Conservation (phyloP, 2,329 filamentous ascomycete species). For the Trichophyton benhamiae region DNA sequence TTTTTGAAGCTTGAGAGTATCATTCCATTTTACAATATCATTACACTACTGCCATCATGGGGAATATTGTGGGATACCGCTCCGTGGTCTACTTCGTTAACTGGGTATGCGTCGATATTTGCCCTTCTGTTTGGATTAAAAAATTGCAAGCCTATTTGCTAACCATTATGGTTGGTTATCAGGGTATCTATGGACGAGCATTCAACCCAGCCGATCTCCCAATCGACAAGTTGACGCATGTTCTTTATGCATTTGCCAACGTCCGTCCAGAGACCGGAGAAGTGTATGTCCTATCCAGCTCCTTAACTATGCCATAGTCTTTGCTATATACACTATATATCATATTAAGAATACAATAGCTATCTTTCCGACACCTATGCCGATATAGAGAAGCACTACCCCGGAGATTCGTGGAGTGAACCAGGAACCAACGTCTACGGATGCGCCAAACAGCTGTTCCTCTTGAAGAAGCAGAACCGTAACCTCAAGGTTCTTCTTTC, state of each 20-base stretch:
- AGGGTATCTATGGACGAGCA: conserved; percentile 74
- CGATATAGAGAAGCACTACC: conserved; percentile 57
- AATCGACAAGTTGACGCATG: conserved; percentile 66
- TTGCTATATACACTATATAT: background rate
- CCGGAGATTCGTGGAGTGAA: conserved; percentile 55
- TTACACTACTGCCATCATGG: background rate
- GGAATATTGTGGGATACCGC: conserved; percentile 11
- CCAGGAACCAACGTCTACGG: conserved; percentile 62
- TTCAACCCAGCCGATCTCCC: conserved; percentile 72
- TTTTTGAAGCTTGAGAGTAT: background rate
- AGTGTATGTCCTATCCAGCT: conserved; percentile 43
- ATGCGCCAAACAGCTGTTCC: conserved; percentile 61
- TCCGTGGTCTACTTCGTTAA: conserved; percentile 35
- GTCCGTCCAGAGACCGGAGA: conserved; percentile 65
- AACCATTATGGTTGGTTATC: background rate
- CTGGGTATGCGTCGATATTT: conserved; percentile 25
- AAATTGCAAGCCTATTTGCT: background rate
- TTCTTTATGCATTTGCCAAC: conserved; percentile 84
- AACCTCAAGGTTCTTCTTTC: conserved; percentile 69
- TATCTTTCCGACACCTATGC: conserved; percentile 55
- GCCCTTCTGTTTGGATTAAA: background rate
- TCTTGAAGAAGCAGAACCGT: conserved; percentile 63
- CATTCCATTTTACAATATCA: background rate
- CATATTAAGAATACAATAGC: conserved; percentile 14
- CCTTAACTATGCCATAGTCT: background rate